A percentile compares a stretch with the other conserved stretches of the same genome.
Evolutionary conservation across 768 basidiomycete genomes (phyloP).

Genomic region (Lactarius hengduanensis): DNA sequence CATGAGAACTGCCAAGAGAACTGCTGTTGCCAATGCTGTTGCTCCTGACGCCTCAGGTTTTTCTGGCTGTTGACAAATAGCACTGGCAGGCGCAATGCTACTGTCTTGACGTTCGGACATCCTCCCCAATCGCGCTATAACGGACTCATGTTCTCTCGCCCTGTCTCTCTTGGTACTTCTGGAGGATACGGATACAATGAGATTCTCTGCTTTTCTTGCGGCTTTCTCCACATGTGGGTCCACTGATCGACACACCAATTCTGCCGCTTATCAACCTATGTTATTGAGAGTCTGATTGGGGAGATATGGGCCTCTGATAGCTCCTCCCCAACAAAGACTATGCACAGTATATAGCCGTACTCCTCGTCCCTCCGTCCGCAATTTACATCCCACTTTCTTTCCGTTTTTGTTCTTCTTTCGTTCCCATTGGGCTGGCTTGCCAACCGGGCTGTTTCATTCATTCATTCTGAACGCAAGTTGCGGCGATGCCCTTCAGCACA

Average conservation of each 20-base stretch:
- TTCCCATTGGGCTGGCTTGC: neutral
- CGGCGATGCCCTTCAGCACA: neutral
- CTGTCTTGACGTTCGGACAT: neutral
- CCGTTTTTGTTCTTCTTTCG: neutral
- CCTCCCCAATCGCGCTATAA: neutral
- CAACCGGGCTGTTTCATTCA: neutral
- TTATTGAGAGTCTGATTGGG: neutral
- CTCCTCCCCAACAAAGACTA: neutral
- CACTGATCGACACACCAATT: neutral
- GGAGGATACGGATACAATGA: neutral
- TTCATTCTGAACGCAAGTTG: neutral
- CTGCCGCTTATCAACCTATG: neutral
- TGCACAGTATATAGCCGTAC: neutral
- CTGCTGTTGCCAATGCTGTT: neutral
- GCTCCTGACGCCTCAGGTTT: neutral
- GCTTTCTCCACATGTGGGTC: neutral
- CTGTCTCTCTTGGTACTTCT: neutral
- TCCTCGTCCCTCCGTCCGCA: neutral
- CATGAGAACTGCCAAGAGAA: no score
- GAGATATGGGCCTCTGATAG: neutral
- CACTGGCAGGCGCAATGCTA: no score
- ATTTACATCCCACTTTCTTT: neutral
- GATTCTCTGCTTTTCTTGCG: neutral
- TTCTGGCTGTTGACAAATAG: neutral
- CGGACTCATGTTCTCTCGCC: neutral